Base-by-base conservation (phyloP, 306 rosid genomes). In the Parietaria judaica region DNA sequence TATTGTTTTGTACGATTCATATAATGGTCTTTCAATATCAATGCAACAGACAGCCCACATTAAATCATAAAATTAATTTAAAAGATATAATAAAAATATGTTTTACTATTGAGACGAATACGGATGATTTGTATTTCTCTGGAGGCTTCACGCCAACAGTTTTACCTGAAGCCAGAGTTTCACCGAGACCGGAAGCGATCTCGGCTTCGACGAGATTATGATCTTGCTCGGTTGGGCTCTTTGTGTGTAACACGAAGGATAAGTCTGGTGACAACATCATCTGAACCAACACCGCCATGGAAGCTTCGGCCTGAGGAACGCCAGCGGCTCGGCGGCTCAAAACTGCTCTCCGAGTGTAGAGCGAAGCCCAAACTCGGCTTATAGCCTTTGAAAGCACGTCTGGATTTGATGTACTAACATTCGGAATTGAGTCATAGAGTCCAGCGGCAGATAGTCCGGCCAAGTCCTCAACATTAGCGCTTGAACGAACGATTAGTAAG, bases 381-480 rank as follows among this genome's bases (percentile, higher is more conserved):
- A 88, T 67, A 34, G 95, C 90, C 62, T 75, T 79, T 64, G 83
- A 82, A 63, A 86, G 82, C 44, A 83, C 85, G 36, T 71, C 57
- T 53, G 95, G 86, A 78, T 84, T 79, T 58, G 88, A 76, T 61
- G 81, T 80, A 67, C 96, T 82, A n/a, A 92, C 95, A 64, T 92
- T 92, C 54, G 97, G 99, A 78, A 86, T 88, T 64, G 99, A 92
- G 13, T 88, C 97, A 7, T 92, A 88, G 51, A 88, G 95, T 74
- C 97, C 94, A 44, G 99, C 99, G 36, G 99, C 99, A 37, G 99
- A 92, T 84, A 92, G 86, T 74, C 95, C 95, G 43, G 97, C 95
- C 73, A 92, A 84, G 69, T 92, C 99, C 81, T 92, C 99, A 11
- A 92, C 90, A 38, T 92, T 88, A 45, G 99, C 99, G 60, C 99